These are phyloP conservation scores for Rhodotorula sp. DNA, from an alignment of 1,284 basidiomycete species.

Conservation along the genomic window DNA sequence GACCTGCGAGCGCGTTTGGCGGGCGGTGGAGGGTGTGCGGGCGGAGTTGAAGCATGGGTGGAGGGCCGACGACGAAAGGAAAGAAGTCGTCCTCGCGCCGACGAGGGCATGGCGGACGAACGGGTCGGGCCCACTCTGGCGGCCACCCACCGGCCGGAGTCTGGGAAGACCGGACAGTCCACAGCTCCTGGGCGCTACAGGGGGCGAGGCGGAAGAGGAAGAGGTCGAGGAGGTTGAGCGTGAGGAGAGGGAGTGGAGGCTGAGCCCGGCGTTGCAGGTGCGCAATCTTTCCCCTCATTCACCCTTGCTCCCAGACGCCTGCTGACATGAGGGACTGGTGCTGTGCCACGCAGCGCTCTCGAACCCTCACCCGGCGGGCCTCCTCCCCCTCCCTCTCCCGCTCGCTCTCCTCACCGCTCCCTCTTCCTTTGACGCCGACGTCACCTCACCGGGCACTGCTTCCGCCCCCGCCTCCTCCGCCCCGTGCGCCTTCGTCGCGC, in stretches of 20 bases:
- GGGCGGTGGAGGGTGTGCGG: conserved; percentile 1
- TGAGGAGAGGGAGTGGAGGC: neutral
- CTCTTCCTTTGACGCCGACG: too few species aligned
- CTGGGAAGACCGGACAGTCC: neutral
- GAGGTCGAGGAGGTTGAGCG: neutral
- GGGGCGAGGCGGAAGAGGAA: neutral
- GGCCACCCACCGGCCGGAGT: neutral
- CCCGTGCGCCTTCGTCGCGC: too few species aligned
- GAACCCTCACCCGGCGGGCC: too few species aligned
- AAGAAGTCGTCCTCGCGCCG: neutral
- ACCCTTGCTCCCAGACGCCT: neutral
- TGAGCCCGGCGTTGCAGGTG: neutral
- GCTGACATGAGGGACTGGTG: too few species aligned
- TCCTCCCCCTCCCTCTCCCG: too few species aligned
- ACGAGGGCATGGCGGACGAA: neutral
- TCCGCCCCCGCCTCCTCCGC: too few species aligned
- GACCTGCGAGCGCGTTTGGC: conserved; percentile 32
- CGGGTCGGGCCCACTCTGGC: too few species aligned
- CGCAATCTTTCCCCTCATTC: neutral
- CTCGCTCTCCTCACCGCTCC: too few species aligned
- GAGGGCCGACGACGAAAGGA: neutral
- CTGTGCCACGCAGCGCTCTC: too few species aligned
- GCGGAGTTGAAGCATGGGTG: conserved; percentile 1
- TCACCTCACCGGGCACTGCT: too few species aligned
- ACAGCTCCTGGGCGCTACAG: neutral